phyloP scores from a whole-genome alignment of 495 filamentous ascomycete species.

The Pyronema domesticum region DNA sequence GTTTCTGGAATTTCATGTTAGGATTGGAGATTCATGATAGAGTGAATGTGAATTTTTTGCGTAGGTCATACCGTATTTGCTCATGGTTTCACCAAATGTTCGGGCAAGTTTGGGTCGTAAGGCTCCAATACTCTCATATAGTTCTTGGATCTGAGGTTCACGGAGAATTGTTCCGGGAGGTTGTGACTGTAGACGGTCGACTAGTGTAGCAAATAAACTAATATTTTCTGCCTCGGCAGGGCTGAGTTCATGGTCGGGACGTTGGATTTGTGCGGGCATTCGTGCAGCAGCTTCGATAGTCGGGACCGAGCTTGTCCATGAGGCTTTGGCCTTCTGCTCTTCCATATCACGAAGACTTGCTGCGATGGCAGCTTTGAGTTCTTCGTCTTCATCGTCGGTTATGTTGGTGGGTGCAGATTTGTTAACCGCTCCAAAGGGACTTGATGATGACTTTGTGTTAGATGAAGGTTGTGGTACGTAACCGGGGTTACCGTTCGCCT shows the following conservation, averaged over 20 bases:
- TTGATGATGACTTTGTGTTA: neutral
- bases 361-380: slow-evolving; percentile 88
- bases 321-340: slow-evolving; percentile 68
- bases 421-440: neutral
- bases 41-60: neutral
- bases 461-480: slow-evolving; percentile 45
- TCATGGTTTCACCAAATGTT: slow-evolving; percentile 98
- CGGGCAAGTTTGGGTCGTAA: slow-evolving; percentile 85
- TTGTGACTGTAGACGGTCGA: slow-evolving; percentile 87
- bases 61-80: slow-evolving; percentile 67
- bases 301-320: slow-evolving; percentile 12
- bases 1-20: slow-evolving; percentile 42
- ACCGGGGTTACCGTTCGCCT: slow-evolving; percentile 55
- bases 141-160: slow-evolving; percentile 92
- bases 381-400: slow-evolving; percentile 67
- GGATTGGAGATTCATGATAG: slow-evolving; percentile 3
- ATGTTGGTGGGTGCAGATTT: slow-evolving; percentile 25
- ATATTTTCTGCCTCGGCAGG: slow-evolving; percentile 94
- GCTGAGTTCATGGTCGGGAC: slow-evolving; percentile 83
- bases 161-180: slow-evolving; percentile 85
- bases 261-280: slow-evolving; percentile 27
- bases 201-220: slow-evolving; percentile 83
- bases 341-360: slow-evolving; percentile 97
- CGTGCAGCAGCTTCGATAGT: slow-evolving; percentile 29
- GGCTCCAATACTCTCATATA: slow-evolving; percentile 89